Evolutionary conservation across 495 filamentous ascomycete genomes (phyloP).

Genomic region (Aspergillus cavernicola): DNA sequence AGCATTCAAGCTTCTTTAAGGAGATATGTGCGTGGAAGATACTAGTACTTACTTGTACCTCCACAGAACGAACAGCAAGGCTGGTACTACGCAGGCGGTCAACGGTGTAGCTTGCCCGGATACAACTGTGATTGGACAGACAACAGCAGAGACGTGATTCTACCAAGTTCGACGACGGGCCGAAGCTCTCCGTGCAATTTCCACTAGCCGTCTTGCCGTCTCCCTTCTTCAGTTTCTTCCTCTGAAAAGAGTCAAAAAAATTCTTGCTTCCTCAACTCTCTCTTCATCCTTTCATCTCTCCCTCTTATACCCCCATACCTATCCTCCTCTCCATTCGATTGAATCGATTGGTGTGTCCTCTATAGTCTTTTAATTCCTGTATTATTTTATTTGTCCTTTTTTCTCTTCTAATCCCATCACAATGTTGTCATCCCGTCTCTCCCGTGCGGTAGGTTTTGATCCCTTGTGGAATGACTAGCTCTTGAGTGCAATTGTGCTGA

Average conservation of each 20-base stretch:
- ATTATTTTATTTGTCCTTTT: conserved; percentile 30
- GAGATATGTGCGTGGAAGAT: not conserved
- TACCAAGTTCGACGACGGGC: conserved; percentile 34
- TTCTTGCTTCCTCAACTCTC: conserved; percentile 26
- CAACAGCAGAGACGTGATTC: not conserved
- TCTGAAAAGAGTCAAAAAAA: conserved; percentile 19
- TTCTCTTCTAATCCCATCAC: conserved; percentile 27
- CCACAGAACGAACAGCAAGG: not conserved
- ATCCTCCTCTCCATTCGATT: conserved; percentile 39
- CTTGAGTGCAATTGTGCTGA: conserved; percentile 15
- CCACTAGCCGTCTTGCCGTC: conserved; percentile 38
- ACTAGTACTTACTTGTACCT: not conserved
- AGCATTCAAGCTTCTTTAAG: not conserved
- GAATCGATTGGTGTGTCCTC: conserved; percentile 34
- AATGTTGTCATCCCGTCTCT: conserved; percentile 56
- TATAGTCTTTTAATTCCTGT: conserved; percentile 34
- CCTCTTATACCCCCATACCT: conserved; percentile 28
- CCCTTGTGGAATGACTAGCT: conserved; percentile 2
- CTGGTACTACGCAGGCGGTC: conserved; percentile 1
- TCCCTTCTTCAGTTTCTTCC: conserved; percentile 25
- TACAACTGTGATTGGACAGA: conserved; percentile 1
- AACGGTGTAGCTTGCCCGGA: not conserved
- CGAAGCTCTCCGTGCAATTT: conserved; percentile 50
- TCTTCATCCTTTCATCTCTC: conserved; percentile 24
- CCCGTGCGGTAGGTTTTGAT: conserved; percentile 63